A percentile compares a stretch with the other conserved stretches of the same genome.
Evolutionary conservation across 805 yeast genomes (phyloP).

Genomic region (Wickerhamomyces rabaulensis): DNA sequence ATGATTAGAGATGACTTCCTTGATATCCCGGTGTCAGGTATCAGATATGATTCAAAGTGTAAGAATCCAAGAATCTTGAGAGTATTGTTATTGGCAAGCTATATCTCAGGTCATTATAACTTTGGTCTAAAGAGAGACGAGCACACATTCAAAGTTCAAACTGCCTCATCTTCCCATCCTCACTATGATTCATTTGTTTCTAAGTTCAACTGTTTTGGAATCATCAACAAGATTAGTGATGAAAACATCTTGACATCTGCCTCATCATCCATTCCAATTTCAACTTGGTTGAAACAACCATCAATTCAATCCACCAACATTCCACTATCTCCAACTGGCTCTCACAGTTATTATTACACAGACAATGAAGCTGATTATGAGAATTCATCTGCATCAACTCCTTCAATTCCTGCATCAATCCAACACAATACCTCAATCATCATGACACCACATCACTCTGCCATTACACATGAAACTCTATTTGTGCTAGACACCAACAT

Average conservation of each 20-base stretch:
- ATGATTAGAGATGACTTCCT: slow-evolving; percentile 48
- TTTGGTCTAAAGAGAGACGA: slow-evolving; percentile 50
- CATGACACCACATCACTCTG: slow-evolving; percentile 28
- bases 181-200: slow-evolving; percentile 5
- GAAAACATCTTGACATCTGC: not conserved
- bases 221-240: slow-evolving; percentile 7
- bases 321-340: slow-evolving; percentile 12
- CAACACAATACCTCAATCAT: slow-evolving; percentile 5
- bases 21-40: slow-evolving; percentile 66
- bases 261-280: slow-evolving; percentile 6
- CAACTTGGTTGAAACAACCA: slow-evolving; percentile 11
- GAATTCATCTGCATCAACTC: slow-evolving; percentile 12
- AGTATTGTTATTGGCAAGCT: slow-evolving; percentile 44
- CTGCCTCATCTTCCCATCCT: not conserved
- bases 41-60: slow-evolving; percentile 32
- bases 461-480: slow-evolving; percentile 30
- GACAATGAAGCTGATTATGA: slow-evolving; percentile 16
- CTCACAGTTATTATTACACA: slow-evolving; percentile 8
- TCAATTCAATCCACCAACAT: slow-evolving; percentile 5
- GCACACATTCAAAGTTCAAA: slow-evolving; percentile 21
- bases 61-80: slow-evolving; percentile 49
- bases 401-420: slow-evolving; percentile 7
- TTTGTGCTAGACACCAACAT: slow-evolving; percentile 72
- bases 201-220: not conserved
- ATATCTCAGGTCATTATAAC: slow-evolving; percentile 44